Evolutionary conservation across 768 basidiomycete species (phyloP).

Genomic region (Pholiota conissans): DNA sequence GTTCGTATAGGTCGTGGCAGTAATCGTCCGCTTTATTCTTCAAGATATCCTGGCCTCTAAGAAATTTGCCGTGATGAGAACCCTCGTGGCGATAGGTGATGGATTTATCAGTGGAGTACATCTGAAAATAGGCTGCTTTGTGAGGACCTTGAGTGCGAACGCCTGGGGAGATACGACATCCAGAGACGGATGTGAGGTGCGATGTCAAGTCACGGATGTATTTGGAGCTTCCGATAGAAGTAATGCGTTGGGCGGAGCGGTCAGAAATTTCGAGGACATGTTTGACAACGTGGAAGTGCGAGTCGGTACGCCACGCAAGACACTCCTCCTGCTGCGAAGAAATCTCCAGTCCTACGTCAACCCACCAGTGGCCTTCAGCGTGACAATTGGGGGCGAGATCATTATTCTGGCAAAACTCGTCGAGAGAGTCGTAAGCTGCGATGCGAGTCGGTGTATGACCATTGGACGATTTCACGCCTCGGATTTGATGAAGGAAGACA

Average conservation of each 20-base stretch:
- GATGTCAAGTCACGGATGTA: conserved; percentile 26
- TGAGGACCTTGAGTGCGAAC: conserved; percentile 8
- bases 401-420: not conserved
- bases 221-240: conserved; percentile 16
- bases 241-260: conserved; percentile 19
- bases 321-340: conserved; percentile 15
- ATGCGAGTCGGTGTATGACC: not conserved
- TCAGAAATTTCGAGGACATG: conserved; percentile 12
- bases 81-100: conserved; percentile 21
- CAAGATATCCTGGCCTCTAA: conserved; percentile 1
- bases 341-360: conserved; percentile 32
- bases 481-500: conserved; percentile 25
- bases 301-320: conserved; percentile 30
- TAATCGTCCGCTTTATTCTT: conserved; percentile 4
- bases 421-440: not conserved
- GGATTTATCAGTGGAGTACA: conserved; percentile 30
- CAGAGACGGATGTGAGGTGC: conserved; percentile 24
- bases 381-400: not conserved
- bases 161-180: conserved; percentile 23
- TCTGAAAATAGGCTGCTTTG: conserved; percentile 21
- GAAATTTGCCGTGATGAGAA: not conserved
- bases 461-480: conserved; percentile 20
- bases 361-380: conserved; percentile 20
- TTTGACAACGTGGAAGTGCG: conserved; percentile 22
- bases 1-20: conserved; percentile 11